phyloP scores from a whole-genome alignment of 1,284 basidiomycete genomes.

The Athelia sp. region DNA sequence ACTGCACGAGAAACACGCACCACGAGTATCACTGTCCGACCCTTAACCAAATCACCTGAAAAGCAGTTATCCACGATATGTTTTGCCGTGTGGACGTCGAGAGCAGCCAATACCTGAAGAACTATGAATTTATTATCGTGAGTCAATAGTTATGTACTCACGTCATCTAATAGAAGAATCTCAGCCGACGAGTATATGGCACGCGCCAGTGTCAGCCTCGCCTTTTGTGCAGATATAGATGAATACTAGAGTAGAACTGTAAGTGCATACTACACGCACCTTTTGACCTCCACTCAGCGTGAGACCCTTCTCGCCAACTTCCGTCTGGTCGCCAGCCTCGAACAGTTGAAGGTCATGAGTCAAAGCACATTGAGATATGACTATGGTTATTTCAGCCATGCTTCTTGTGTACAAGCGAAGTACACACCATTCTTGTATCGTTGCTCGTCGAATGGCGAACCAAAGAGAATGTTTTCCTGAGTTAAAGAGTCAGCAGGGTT shows the following conservation, averaged over 20 bases:
- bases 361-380: conserved; percentile 59
- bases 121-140: not conserved
- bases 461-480: conserved; percentile 51
- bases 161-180: conserved; percentile 33
- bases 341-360: conserved; percentile 61
- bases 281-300: conserved; percentile 48
- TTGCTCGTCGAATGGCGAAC: conserved; percentile 40
- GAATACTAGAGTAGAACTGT: not conserved
- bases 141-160: conserved; percentile 16
- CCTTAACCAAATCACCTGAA: conserved; percentile 53
- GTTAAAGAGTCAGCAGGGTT: conserved; percentile 8
- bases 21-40: conserved; percentile 58
- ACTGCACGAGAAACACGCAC: conserved; percentile 32
- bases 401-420: not conserved
- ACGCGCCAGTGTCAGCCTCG: conserved; percentile 36
- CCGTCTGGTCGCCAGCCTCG: conserved; percentile 70
- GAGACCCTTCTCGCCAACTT: conserved; percentile 64
- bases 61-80: conserved; percentile 66
- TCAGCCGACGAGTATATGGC: conserved; percentile 33
- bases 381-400: conserved; percentile 27
- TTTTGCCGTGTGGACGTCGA: conserved; percentile 51
- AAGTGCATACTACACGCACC: conserved; percentile 4
- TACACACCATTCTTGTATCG: conserved; percentile 36
- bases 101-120: conserved; percentile 30
- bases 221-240: conserved; percentile 11